Evolutionary conservation across 2,329 filamentous ascomycete species (phyloP).

Genomic region (Rutstroemia sp.): DNA sequence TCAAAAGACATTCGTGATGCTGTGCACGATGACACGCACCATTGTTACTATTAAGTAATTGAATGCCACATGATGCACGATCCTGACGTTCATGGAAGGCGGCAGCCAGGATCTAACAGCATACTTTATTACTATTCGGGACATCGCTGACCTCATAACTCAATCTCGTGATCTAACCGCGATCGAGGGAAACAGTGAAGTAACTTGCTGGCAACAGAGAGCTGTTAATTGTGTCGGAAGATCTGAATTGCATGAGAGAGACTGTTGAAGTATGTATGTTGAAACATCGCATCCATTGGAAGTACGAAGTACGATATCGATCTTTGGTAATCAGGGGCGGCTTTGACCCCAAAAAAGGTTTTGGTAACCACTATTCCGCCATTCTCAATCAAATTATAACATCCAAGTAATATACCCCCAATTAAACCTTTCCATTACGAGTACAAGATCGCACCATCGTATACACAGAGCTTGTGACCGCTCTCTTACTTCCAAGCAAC

Average conservation of each 20-base stretch:
- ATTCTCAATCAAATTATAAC: not conserved
- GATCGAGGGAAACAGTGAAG: too few species aligned
- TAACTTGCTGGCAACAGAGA: too few species aligned
- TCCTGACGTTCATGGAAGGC: not conserved
- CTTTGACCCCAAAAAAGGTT: not conserved
- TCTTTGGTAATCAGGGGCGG: too few species aligned
- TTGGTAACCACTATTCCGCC: not conserved
- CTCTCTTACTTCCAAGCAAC: not conserved
- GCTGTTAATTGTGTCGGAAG: too few species aligned
- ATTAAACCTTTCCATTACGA: not conserved
- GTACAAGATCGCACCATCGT: slow-evolving; percentile 1
- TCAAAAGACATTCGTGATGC: too few species aligned
- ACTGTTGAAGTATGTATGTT: too few species aligned
- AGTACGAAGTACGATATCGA: too few species aligned
- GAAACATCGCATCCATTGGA: too few species aligned
- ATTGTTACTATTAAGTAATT: too few species aligned
- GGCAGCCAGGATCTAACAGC: not conserved
- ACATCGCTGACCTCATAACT: not conserved
- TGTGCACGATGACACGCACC: too few species aligned
- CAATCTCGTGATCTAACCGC: too few species aligned
- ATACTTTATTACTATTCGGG: not conserved
- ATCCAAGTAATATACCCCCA: not conserved
- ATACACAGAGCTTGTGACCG: slow-evolving; percentile 6
- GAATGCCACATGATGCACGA: not conserved
- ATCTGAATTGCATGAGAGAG: too few species aligned